Percentiles rank a stretch among this genome's conserved stretches.
phyloP scores from a whole-genome alignment of 768 basidiomycete genomes.

The Lactifluus volemus region DNA sequence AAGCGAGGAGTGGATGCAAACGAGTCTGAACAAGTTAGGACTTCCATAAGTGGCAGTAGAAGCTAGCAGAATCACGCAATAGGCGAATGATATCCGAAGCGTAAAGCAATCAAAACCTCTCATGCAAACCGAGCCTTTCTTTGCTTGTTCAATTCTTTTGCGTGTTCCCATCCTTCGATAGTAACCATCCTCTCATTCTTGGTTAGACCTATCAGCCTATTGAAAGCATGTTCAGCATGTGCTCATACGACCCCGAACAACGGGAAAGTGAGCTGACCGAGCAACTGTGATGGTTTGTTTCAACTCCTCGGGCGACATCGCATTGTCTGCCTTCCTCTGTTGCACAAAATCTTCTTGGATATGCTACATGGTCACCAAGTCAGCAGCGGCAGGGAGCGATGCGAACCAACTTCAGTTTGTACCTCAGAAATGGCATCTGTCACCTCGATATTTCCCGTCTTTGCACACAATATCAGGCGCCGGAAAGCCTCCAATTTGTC shows the following conservation, averaged over 20 bases:
- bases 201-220: slow-evolving; percentile 57
- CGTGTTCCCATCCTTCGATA: slow-evolving; percentile 51
- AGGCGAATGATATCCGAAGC: background rate
- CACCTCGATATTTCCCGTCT: slow-evolving; percentile 45
- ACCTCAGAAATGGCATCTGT: slow-evolving; percentile 54
- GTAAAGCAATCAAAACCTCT: background rate
- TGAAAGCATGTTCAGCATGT: slow-evolving; percentile 7
- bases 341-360: slow-evolving; percentile 70
- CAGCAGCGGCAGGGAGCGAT: background rate
- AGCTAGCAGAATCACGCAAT: background rate
- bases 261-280: slow-evolving; percentile 38
- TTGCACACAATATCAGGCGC: slow-evolving; percentile 51
- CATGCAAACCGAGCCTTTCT: slow-evolving; percentile 28
- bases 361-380: slow-evolving; percentile 33
- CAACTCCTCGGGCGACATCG: slow-evolving; percentile 49
- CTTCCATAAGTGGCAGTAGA: slow-evolving; percentile 21
- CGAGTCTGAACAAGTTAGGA: slow-evolving; percentile 40
- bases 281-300: slow-evolving; percentile 60
- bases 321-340: slow-evolving; percentile 31
- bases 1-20: slow-evolving; percentile 60
- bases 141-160: slow-evolving; percentile 49
- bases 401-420: slow-evolving; percentile 9
- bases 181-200: slow-evolving; percentile 48
- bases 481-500: slow-evolving; percentile 50
- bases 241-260: background rate